Evolutionary conservation across 495 filamentous ascomycete genomes (phyloP).

Genomic region (Penicillium alfredii): DNA sequence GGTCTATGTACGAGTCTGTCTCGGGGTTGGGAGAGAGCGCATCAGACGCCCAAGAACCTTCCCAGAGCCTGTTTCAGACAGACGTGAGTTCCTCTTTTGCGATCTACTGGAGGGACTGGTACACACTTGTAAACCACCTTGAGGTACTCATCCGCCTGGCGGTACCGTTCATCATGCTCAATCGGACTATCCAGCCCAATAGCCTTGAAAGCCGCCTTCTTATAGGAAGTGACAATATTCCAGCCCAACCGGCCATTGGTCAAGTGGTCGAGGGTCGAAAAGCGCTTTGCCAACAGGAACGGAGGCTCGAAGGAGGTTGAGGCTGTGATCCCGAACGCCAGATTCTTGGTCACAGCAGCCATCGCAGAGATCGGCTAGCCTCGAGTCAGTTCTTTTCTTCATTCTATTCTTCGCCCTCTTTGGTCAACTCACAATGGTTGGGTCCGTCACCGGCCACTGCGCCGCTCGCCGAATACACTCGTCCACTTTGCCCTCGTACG

Average conservation of each 20-base stretch:
- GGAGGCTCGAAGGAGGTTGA: slow-evolving; percentile 56
- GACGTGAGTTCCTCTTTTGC: too few species aligned
- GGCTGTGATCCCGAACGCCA: slow-evolving; percentile 43
- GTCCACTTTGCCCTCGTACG: slow-evolving; percentile 51
- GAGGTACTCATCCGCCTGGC: slow-evolving; percentile 56
- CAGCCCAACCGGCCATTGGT: slow-evolving; percentile 55
- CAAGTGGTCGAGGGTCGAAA: slow-evolving; percentile 59
- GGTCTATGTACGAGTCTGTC: slow-evolving; percentile 48
- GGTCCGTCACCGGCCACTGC: slow-evolving; percentile 54
- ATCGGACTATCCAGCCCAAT: slow-evolving; percentile 51
- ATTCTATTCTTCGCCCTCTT: background rate
- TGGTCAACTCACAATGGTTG: slow-evolving; percentile 50
- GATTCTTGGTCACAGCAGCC: slow-evolving; percentile 44
- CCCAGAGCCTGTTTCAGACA: slow-evolving; percentile 44
- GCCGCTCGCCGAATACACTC: slow-evolving; percentile 45
- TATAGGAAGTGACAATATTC: slow-evolving; percentile 62
- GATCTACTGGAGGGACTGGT: too few species aligned
- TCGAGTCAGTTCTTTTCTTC: slow-evolving; percentile 6
- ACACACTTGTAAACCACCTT: slow-evolving; percentile 49
- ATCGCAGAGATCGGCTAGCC: slow-evolving; percentile 41
- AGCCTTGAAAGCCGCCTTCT: slow-evolving; percentile 53
- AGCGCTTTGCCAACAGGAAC: slow-evolving; percentile 52
- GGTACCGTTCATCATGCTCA: slow-evolving; percentile 57
- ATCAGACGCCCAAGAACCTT: slow-evolving; percentile 54
- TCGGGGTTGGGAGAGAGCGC: slow-evolving; percentile 44